Evolutionary conservation across 208 protist genomes (phyloP), one percentile per base, ranked within the genome.

Genomic region (Acanthamoeba healyi): DNA sequence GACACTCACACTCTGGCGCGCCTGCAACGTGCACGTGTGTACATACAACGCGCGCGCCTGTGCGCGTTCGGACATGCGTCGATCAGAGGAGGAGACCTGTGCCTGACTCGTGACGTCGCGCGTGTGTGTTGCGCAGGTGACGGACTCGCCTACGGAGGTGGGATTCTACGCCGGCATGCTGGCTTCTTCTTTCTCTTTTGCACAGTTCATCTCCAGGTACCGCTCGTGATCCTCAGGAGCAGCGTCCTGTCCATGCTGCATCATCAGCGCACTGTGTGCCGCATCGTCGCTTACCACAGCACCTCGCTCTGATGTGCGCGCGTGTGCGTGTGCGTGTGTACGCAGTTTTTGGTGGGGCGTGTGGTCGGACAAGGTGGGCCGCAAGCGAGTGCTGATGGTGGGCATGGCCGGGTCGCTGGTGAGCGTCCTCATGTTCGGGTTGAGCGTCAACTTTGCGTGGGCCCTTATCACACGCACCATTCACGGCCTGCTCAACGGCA

Each of bases 401-500:
- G 86, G 86, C 36, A 92, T 74, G 86, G 86, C 86, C 61, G 86
- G 86, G 26, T 74, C 86, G 26, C 40, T 74, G 26, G 61, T 74
- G 40, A 38, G n/a, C 51, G 44, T 92, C 2, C 51, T 74, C 40
- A 4, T 74, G 40, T 92, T 92, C 40, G 86, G 86, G 24, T 32
- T 74, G 40, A 92, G 86, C 44, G 29, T 74, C 58, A 92, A 92
- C 61, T 92, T 38, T n/a, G 34, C 32, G 24, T 92, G 86, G 86
- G 86, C 86, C 24, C 86, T 92, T 22, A 29, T 54, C 61, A 74
- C 61, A 17, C n/a, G 86, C 32, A 77, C 86, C 26, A 26, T 92
- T 26, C 86, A 92, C 61, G 86, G 86, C 40, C 49, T 92, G 24
- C 86, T 92, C 38, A 92, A 92, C 40, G 86, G 86, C 46, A 88